Percentiles rank a stretch among this genome's conserved stretches.
Conservation (phyloP, 371 early-diverging fungal species). For the Fennellomyces sp. region DNA sequence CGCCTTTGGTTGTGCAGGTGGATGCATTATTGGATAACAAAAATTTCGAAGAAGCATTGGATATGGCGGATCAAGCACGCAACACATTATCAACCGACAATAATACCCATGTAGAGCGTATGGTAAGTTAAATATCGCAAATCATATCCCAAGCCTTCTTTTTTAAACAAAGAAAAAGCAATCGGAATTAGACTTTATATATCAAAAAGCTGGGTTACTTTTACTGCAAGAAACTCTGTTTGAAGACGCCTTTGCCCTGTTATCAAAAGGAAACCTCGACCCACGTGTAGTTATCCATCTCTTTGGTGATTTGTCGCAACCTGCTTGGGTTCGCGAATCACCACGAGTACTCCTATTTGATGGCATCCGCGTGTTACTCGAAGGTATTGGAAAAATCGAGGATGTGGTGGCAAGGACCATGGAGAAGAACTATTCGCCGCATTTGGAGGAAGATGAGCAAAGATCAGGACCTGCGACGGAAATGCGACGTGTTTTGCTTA, state of each 20-base stretch:
- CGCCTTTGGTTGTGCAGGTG: slow-evolving; percentile 62
- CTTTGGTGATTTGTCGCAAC: slow-evolving; percentile 58
- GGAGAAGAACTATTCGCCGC: slow-evolving; percentile 29
- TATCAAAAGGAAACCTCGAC: slow-evolving; percentile 70
- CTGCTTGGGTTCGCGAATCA: slow-evolving; percentile 21
- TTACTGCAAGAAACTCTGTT: slow-evolving; percentile 68
- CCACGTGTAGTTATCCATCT: slow-evolving; percentile 62
- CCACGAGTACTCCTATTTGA: slow-evolving; percentile 46
- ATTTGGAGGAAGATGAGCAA: slow-evolving; percentile 25
- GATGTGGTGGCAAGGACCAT: slow-evolving; percentile 36
- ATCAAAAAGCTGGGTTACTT: slow-evolving; percentile 71
- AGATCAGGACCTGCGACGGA: slow-evolving; percentile 21
- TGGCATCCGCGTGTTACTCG: slow-evolving; percentile 38
- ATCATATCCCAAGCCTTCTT: not conserved
- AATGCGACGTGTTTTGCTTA: slow-evolving; percentile 47
- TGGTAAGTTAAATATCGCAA: slow-evolving; percentile 14
- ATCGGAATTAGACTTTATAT: slow-evolving; percentile 59
- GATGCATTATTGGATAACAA: slow-evolving; percentile 54
- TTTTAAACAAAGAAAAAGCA: slow-evolving; percentile 24
- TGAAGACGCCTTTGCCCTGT: slow-evolving; percentile 65
- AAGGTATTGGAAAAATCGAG: slow-evolving; percentile 48
- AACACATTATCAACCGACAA: slow-evolving; percentile 47
- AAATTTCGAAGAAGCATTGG: slow-evolving; percentile 60
- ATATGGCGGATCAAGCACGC: slow-evolving; percentile 52
- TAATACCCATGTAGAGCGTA: slow-evolving; percentile 46